Evolutionary conservation across 73 alveolate genomes (phyloP), one percentile per base, ranked within the genome.

Genomic region (Breviolum minutum): DNA sequence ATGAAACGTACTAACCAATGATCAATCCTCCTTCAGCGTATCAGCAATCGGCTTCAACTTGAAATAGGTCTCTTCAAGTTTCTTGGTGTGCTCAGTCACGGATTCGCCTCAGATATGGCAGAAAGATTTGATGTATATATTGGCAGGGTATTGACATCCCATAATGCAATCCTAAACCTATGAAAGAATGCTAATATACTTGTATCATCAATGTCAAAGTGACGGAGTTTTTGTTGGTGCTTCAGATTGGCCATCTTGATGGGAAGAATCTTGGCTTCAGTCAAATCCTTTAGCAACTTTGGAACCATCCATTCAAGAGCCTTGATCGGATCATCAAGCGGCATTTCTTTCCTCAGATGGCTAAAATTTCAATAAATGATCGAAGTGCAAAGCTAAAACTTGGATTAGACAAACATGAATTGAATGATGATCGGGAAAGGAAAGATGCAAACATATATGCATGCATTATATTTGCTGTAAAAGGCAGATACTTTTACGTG

Each of bases 311-410:
- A 68, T 4, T 68, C 24, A 14, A 68, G 24, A 2, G 77, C 77
- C 24, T 14, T 22, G 17, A 68, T 17, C 4, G 77, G 77, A 14
- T 68, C 77, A 22, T 17, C 24, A 68, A 22, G 77, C 14, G 90
- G 90, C 71, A 81, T 81, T 70, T 81, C 90, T 32, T 81, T 81
- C 90, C 90, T 81, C 16, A 60, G 90, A 27, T 3, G 81, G 26
- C 5, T 14, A 40, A 0, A 40, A 40, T 40, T 2, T 40, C n/a
- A n/a, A n/a, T 40, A 40, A 40, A 40, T 40, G 54, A 40, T 40
- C 54, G 54, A 40, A 40, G 54, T 40, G 54, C 54, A 40, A 40
- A 40, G 54, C 54, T 40, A 40, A 40, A 40, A 40, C 5, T 40
- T 40, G 0, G 54, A 40, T 40, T 40, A 40, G 54, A 40, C 54